Percentiles rank a stretch among this genome's conserved stretches.
Conservation (phyloP, 768 basidiomycete genomes). For the Hericium rajendrae region DNA sequence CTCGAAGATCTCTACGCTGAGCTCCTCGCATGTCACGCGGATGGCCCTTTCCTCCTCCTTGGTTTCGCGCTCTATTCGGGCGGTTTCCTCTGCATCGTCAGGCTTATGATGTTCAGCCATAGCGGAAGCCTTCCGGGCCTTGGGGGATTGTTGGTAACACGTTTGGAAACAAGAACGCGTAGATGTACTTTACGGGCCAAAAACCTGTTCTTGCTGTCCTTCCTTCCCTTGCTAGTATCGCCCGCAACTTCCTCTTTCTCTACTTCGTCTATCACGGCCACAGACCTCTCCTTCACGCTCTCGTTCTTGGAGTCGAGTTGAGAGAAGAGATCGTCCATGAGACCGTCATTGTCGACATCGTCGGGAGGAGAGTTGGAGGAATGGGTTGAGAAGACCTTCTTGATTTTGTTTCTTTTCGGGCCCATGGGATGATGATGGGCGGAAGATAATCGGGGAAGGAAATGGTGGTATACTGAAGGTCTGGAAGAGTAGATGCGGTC, state of each 20-base stretch:
- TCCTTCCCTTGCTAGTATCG: constrained; percentile 24
- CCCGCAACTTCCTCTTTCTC: background rate
- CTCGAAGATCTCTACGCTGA: constrained; percentile 59
- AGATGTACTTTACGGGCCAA: constrained; percentile 56
- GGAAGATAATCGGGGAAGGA: too few species aligned
- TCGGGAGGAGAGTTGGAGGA: constrained; percentile 9
- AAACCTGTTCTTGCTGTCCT: constrained; percentile 54
- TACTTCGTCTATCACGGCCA: constrained; percentile 39
- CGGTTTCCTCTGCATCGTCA: constrained; percentile 50
- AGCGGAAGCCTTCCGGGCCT: constrained; percentile 69
- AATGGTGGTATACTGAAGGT: background rate
- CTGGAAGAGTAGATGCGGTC: background rate
- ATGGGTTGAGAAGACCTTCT: constrained; percentile 30
- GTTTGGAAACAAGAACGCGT: background rate
- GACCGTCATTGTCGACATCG: constrained; percentile 37
- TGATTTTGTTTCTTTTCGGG: constrained; percentile 48
- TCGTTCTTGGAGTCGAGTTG: constrained; percentile 62
- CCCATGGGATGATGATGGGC: constrained; percentile 27
- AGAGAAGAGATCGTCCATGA: constrained; percentile 68
- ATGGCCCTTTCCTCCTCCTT: constrained; percentile 62
- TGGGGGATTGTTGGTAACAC: constrained; percentile 1
- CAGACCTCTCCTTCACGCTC: constrained; percentile 39
- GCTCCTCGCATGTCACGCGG: constrained; percentile 49
- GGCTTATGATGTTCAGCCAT: constrained; percentile 43
- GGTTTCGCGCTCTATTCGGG: constrained; percentile 51